A percentile compares a stretch with the other conserved stretches of the same genome.
Evolutionary conservation across 352 stramenopile species (phyloP).

Genomic region (Phytophthora multivora): DNA sequence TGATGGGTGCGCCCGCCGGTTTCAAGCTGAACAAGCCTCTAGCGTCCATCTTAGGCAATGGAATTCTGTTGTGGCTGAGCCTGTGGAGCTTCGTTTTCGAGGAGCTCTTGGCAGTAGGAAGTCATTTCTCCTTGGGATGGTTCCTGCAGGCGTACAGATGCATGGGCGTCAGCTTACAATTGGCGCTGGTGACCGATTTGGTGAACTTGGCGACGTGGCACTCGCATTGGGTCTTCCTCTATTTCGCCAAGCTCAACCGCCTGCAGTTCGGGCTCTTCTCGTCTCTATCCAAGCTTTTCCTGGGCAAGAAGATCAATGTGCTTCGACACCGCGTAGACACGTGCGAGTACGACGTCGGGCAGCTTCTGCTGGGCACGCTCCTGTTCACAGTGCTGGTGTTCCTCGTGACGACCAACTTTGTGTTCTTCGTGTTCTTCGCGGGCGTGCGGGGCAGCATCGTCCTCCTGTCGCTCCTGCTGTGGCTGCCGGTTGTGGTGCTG

Average conservation of each 20-base stretch:
- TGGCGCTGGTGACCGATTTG: slow-evolving; percentile 75
- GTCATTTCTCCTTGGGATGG: background rate
- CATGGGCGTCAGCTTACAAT: slow-evolving; percentile 73
- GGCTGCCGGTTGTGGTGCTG: slow-evolving; percentile 58
- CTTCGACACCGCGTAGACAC: slow-evolving; percentile 93
- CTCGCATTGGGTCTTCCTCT: slow-evolving; percentile 84
- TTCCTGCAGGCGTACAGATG: slow-evolving; percentile 25
- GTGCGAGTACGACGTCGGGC: slow-evolving; percentile 91
- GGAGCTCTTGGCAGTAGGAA: slow-evolving; percentile 10
- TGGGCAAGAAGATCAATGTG: slow-evolving; percentile 95
- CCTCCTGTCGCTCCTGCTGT: slow-evolving; percentile 42
- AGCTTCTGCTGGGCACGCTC: slow-evolving; percentile 93
- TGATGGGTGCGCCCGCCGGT: slow-evolving; percentile 75
- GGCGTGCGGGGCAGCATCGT: slow-evolving; percentile 68
- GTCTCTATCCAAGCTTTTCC: slow-evolving; percentile 92
- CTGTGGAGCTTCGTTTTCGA: slow-evolving; percentile 70
- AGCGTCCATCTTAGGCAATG: slow-evolving; percentile 86
- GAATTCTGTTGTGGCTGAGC: slow-evolving; percentile 81
- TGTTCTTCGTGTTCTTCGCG: slow-evolving; percentile 94
- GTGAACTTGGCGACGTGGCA: slow-evolving; percentile 83
- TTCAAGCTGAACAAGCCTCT: slow-evolving; percentile 92
- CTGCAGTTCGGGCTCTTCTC: slow-evolving; percentile 82
- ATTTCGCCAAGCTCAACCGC: slow-evolving; percentile 87
- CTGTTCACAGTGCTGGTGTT: slow-evolving; percentile 94
- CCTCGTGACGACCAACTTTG: slow-evolving; percentile 92